phyloP scores from a whole-genome alignment of 164 flowering plant genomes.

The Sedum album region DNA sequence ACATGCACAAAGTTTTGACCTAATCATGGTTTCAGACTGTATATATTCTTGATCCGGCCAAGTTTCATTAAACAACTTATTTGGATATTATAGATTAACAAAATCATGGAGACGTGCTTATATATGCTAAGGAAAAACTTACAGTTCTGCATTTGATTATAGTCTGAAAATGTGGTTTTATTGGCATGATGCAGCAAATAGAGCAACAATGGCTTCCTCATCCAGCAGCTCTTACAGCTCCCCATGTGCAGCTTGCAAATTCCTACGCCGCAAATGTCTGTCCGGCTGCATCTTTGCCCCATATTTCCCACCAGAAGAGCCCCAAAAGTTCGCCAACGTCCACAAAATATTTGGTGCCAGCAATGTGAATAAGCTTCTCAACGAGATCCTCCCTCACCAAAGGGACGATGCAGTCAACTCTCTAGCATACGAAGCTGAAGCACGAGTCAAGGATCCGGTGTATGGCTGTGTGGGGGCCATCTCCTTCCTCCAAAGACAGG shows the following conservation, averaged over 20 bases:
- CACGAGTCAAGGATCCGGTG: constrained; percentile 62
- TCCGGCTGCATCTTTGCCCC: constrained; percentile 65
- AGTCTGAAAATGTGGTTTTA: background rate
- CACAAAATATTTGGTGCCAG: constrained; percentile 83
- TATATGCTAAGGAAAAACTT: background rate
- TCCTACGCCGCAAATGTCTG: constrained; percentile 57
- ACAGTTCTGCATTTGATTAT: background rate
- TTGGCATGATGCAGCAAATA: background rate
- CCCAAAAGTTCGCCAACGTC: constrained; percentile 60
- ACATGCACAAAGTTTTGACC: background rate
- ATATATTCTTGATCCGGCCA: no score
- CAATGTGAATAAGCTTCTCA: constrained; percentile 63
- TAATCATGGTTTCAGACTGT: no score
- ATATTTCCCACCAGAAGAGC: constrained; percentile 74
- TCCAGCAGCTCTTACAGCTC: constrained; percentile 43
- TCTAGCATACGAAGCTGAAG: constrained; percentile 75
- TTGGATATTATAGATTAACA: no score
- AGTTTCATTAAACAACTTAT: no score
- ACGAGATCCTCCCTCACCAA: constrained; percentile 54
- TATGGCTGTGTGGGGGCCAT: constrained; percentile 77
- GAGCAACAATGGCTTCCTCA: constrained; percentile 41
- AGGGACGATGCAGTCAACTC: constrained; percentile 75
- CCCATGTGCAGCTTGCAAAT: constrained; percentile 83
- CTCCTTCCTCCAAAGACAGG: constrained; percentile 61
- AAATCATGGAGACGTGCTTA: no score